Percentiles rank a stretch among this genome's conserved stretches.
Evolutionary conservation across 208 protist genomes (phyloP).

Genomic region (Trypanosoma mega): DNA sequence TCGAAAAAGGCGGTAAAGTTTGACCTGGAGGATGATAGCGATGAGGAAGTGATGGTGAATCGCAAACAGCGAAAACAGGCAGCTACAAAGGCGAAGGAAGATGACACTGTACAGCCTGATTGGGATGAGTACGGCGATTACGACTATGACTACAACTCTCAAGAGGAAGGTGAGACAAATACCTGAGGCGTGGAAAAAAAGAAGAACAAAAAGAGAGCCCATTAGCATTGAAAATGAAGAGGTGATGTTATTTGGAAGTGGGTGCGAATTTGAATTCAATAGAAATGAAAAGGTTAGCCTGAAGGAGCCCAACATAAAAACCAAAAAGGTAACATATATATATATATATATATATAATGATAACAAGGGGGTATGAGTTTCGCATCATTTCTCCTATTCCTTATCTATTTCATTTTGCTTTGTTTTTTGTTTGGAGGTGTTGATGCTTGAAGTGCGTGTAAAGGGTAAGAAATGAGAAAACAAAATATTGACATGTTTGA

Average conservation of each 20-base stretch:
- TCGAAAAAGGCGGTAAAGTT: conserved; percentile 26
- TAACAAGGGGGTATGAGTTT: conserved; percentile 1
- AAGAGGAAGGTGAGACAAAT: conserved; percentile 12
- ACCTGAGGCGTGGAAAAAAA: background rate
- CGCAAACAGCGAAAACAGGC: conserved; percentile 71
- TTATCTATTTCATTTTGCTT: conserved; percentile 8
- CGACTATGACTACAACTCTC: conserved; percentile 47
- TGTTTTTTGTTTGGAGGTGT: too few species aligned
- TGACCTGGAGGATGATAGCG: conserved; percentile 45
- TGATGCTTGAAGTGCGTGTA: too few species aligned
- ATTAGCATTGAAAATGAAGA: too few species aligned
- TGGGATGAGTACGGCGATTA: conserved; percentile 41
- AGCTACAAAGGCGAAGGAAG: conserved; percentile 31
- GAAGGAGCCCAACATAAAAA: too few species aligned
- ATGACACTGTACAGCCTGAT: conserved; percentile 19
- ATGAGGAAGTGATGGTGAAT: conserved; percentile 76
- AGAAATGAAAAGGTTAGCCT: too few species aligned
- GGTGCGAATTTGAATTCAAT: too few species aligned
- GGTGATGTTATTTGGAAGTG: too few species aligned
- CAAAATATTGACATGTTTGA: too few species aligned
- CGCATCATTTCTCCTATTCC: conserved; percentile 2
- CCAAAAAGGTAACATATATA: conserved; percentile 11
- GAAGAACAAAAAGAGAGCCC: background rate
- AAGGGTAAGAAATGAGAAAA: too few species aligned
- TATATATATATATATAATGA: conserved; percentile 1